phyloP scores from a whole-genome alignment of 148 eudicot species.

The Rhododendron ovatum region DNA sequence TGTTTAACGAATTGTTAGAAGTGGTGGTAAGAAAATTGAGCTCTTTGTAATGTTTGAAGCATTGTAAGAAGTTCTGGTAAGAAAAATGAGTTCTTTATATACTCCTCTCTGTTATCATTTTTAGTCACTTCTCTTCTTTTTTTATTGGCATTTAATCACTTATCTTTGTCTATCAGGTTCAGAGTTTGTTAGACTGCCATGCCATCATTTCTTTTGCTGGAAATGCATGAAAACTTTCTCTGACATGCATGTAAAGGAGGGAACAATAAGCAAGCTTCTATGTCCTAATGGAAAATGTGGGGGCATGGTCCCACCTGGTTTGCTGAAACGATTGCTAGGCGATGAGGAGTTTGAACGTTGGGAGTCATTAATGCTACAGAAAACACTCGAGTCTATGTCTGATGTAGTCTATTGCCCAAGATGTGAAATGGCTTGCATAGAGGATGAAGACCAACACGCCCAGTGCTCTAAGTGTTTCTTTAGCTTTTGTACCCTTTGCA shows the following conservation, averaged over 20 bases:
- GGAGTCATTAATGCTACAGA: slow-evolving; percentile 77
- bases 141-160: too few relatives aligned
- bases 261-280: slow-evolving; percentile 62
- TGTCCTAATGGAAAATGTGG: slow-evolving; percentile 81
- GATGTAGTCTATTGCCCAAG: slow-evolving; percentile 94
- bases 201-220: slow-evolving; percentile 84
- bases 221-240: slow-evolving; percentile 82
- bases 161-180: slow-evolving; percentile 38
- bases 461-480: slow-evolving; percentile 89
- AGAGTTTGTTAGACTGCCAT: slow-evolving; percentile 75
- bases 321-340: slow-evolving; percentile 67
- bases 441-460: slow-evolving; percentile 79
- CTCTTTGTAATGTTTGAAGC: neutral
- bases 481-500: slow-evolving; percentile 89
- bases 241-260: slow-evolving; percentile 70
- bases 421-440: slow-evolving; percentile 89
- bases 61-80: too few relatives aligned
- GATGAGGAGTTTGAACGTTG: slow-evolving; percentile 72
- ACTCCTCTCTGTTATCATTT: slow-evolving; percentile 6
- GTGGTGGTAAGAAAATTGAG: neutral
- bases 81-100: too few relatives aligned
- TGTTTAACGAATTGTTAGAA: neutral
- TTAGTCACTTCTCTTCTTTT: too few relatives aligned
- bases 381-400: slow-evolving; percentile 81
- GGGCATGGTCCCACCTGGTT: slow-evolving; percentile 88